Evolutionary conservation across 495 filamentous ascomycete species (phyloP).

Genomic region (Aspergillus conjunctus): DNA sequence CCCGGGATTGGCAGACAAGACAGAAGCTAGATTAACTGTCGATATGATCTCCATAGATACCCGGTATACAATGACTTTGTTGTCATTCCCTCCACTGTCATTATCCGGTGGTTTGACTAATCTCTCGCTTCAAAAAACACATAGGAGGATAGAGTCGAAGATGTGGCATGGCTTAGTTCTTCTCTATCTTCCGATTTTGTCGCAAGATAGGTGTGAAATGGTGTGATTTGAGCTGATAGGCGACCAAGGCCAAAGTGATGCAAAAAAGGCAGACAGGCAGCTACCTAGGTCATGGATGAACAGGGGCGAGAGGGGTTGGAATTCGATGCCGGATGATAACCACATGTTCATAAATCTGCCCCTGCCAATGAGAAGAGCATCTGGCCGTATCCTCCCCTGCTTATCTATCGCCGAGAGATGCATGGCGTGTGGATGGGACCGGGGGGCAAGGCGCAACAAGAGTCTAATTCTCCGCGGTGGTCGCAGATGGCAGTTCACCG

Average conservation of each 20-base stretch:
- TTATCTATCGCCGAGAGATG: background rate
- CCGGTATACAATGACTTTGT: background rate
- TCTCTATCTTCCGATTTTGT: background rate
- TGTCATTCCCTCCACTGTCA: background rate
- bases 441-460: background rate
- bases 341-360: background rate
- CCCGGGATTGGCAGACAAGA: background rate
- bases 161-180: background rate
- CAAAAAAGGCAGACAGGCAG: background rate
- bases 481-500: background rate
- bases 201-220: background rate
- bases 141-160: background rate
- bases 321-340: background rate
- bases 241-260: background rate
- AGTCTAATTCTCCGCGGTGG: constrained; percentile 4
- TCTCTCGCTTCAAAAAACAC: background rate
- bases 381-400: background rate
- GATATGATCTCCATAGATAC: background rate
- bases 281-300: background rate
- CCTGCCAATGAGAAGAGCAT: background rate
- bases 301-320: background rate
- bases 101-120: background rate
- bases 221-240: background rate
- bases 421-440: constrained; percentile 1
- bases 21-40: background rate